A percentile compares a stretch with the other conserved stretches of the same genome.
phyloP scores from a whole-genome alignment of 805 yeast species.

The Candida arabinofermentans region DNA sequence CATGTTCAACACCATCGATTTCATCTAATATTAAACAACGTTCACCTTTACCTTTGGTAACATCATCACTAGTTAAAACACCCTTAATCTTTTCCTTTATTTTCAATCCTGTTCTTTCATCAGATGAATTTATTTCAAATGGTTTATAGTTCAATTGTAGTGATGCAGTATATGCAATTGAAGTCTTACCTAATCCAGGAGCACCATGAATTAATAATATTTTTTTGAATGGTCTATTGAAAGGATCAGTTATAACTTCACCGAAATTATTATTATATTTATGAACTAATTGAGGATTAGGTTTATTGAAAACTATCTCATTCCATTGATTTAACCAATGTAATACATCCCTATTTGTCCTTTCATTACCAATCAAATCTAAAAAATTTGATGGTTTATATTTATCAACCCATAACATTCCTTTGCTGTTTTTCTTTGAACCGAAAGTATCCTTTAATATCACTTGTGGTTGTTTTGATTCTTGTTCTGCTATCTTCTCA shows the following conservation, averaged over 20 bases:
- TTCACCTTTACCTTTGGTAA: conserved; percentile 59
- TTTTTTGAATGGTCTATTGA: conserved; percentile 56
- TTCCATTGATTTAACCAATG: conserved; percentile 71
- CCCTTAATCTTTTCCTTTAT: conserved; percentile 54
- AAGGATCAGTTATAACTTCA: conserved; percentile 37
- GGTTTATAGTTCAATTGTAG: conserved; percentile 75
- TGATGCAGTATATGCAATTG: conserved; percentile 82
- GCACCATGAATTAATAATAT: conserved; percentile 83
- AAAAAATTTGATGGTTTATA: conserved; percentile 63
- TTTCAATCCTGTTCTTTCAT: conserved; percentile 56
- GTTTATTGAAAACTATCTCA: conserved; percentile 47
- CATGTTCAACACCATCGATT: conserved; percentile 75
- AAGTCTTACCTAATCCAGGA: conserved; percentile 91
- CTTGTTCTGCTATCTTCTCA: conserved; percentile 15
- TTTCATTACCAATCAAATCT: conserved; percentile 68
- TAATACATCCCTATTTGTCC: conserved; percentile 52
- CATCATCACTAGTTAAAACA: conserved; percentile 42
- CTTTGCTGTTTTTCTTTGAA: conserved; percentile 1
- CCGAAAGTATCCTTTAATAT: conserved; percentile 10
- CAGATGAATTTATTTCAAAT: conserved; percentile 84
- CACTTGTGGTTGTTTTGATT: conserved; percentile 3
- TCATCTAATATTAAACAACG: conserved; percentile 86
- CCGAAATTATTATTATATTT: not conserved
- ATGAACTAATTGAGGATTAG: conserved; percentile 15
- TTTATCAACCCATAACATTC: conserved; percentile 62